These are phyloP conservation scores for Wickerhamiella musiphila DNA, from an alignment of 805 yeast genomes.

Conservation along the genomic window DNA sequence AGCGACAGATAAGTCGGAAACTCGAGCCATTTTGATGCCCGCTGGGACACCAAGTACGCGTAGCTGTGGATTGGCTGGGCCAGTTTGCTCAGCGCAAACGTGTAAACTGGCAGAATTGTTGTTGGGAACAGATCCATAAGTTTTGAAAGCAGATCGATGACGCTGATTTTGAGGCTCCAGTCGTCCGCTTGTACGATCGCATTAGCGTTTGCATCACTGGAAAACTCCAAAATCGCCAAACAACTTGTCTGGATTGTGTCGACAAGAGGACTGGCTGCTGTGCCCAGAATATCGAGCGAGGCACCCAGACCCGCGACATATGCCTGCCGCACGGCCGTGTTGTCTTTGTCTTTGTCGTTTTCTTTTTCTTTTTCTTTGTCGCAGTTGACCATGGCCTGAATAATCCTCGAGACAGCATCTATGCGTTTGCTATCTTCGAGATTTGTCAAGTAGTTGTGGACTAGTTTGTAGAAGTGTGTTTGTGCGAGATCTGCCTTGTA, in stretches of 20 bases:
- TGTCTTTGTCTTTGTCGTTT: too few relatives aligned
- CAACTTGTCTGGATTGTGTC: constrained; percentile 11
- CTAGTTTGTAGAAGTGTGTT: too few relatives aligned
- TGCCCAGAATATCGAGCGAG: constrained; percentile 6
- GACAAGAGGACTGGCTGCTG: constrained; percentile 10
- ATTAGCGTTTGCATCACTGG: too few relatives aligned
- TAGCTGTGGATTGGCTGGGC: not conserved
- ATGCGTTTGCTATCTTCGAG: too few relatives aligned
- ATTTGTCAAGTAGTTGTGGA: too few relatives aligned
- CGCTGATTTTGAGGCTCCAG: constrained; percentile 2
- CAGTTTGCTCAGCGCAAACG: constrained; percentile 1
- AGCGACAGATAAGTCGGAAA: constrained; percentile 10
- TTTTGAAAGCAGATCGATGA: constrained; percentile 4
- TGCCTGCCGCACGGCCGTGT: constrained; percentile 1
- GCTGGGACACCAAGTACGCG: constrained; percentile 9
- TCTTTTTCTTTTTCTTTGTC: too few relatives aligned
- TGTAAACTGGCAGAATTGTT: constrained; percentile 5
- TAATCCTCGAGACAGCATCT: constrained; percentile 8
- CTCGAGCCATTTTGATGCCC: constrained; percentile 6
- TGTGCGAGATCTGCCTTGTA: too few relatives aligned
- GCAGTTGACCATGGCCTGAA: constrained; percentile 9
- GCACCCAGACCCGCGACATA: constrained; percentile 9
- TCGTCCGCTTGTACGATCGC: constrained; percentile 3
- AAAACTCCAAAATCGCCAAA: constrained; percentile 12
- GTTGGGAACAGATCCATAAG: constrained; percentile 9